A percentile compares a stretch with the other conserved stretches of the same genome.
These are phyloP conservation scores for Paxillus ammoniavirescens DNA, from an alignment of 768 basidiomycete species.

Conservation along the genomic window DNA sequence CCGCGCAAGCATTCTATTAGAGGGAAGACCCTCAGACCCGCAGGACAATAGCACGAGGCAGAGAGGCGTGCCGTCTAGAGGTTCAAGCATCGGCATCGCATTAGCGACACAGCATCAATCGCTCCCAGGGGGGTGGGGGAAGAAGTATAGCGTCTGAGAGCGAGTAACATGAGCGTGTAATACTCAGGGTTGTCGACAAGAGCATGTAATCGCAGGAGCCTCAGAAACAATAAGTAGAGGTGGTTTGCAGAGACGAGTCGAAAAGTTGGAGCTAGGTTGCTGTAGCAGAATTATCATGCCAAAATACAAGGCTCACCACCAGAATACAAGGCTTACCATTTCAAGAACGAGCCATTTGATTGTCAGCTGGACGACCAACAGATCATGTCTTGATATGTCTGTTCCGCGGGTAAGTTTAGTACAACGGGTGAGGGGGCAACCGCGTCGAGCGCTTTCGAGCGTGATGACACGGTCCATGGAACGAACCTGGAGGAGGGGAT, in stretches of 20 bases:
- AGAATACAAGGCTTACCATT: conserved; percentile 22
- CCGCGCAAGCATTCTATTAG: neutral
- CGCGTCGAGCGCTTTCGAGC: no score
- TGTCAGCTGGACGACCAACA: neutral
- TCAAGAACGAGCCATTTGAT: conserved; percentile 9
- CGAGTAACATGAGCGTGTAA: neutral
- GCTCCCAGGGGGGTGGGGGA: neutral
- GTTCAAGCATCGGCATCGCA: conserved; percentile 17
- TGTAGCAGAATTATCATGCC: neutral
- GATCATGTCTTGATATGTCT: conserved; percentile 4
- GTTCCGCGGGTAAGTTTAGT: neutral
- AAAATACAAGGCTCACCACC: conserved; percentile 18
- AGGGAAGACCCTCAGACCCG: neutral
- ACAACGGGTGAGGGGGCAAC: neutral
- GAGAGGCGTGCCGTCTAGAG: conserved; percentile 12
- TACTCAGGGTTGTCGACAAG: neutral
- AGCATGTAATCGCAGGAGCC: neutral
- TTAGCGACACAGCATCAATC: conserved; percentile 19
- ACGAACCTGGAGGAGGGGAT: neutral
- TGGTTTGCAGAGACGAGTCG: neutral
- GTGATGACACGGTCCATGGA: neutral
- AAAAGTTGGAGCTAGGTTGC: neutral
- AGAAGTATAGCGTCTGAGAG: neutral
- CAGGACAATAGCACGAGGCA: conserved; percentile 11
- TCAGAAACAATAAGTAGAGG: neutral